A percentile compares a stretch with the other conserved stretches of the same genome.
Evolutionary conservation across 805 yeast species (phyloP).

Genomic region (Metschnikowia noctiluminum): DNA sequence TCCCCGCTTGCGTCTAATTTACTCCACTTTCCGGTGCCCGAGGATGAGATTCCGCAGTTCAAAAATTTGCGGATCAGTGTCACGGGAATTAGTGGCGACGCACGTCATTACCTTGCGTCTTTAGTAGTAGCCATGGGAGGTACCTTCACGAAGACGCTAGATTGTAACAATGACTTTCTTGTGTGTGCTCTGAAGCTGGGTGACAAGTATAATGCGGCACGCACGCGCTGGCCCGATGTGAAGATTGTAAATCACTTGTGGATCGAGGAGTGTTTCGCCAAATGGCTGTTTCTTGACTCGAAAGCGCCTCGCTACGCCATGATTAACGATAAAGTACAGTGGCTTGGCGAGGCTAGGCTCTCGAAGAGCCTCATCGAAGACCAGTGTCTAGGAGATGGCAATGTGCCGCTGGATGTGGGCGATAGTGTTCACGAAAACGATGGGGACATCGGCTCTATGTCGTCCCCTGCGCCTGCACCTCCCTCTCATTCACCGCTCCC

Average conservation of each 20-base stretch:
- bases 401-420: slow-evolving; percentile 19
- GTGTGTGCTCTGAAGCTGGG: slow-evolving; percentile 69
- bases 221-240: slow-evolving; percentile 53
- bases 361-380: not conserved
- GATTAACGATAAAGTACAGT: slow-evolving; percentile 17
- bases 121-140: slow-evolving; percentile 74
- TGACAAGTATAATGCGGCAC: slow-evolving; percentile 70
- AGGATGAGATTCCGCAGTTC: slow-evolving; percentile 51
- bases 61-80: slow-evolving; percentile 56
- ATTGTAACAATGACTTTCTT: slow-evolving; percentile 65
- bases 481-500: not conserved
- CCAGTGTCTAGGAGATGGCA: not conserved
- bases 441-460: slow-evolving; percentile 1
- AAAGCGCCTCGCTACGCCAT: slow-evolving; percentile 45
- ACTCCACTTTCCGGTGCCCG: slow-evolving; percentile 68
- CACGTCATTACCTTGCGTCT: slow-evolving; percentile 65
- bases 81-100: slow-evolving; percentile 83
- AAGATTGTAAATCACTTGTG: slow-evolving; percentile 75
- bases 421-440: slow-evolving; percentile 20
- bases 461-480: not conserved
- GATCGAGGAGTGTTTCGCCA: slow-evolving; percentile 74
- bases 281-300: slow-evolving; percentile 55
- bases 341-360: slow-evolving; percentile 8
- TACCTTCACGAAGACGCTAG: slow-evolving; percentile 61
- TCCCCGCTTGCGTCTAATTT: slow-evolving; percentile 52